A percentile compares a stretch with the other conserved stretches of the same genome.
These are phyloP conservation scores for Mortierella sp. DNA, from an alignment of 371 early-diverging fungal genomes.

Conservation along the genomic window DNA sequence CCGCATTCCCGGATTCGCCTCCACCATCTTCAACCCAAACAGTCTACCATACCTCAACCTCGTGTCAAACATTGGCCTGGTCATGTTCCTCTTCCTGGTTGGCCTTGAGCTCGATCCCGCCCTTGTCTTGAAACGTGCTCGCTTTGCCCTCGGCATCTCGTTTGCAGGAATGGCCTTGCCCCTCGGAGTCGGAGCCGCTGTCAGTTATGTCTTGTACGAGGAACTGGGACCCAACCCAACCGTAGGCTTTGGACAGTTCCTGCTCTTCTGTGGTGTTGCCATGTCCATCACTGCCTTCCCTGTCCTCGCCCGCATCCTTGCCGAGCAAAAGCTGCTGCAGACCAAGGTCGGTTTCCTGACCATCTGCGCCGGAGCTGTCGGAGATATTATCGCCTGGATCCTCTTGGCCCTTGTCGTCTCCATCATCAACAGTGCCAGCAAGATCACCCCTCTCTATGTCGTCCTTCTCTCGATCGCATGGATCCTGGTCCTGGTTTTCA, in stretches of 20 bases:
- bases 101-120: slow-evolving; percentile 82
- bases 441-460: slow-evolving; percentile 78
- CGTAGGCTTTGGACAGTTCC: slow-evolving; percentile 76
- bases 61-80: slow-evolving; percentile 87
- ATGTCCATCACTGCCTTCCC: slow-evolving; percentile 96
- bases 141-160: slow-evolving; percentile 56
- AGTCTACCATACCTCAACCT: slow-evolving; percentile 79
- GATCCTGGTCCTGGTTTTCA: slow-evolving; percentile 69
- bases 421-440: slow-evolving; percentile 74
- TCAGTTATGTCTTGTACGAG: slow-evolving; percentile 75
- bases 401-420: slow-evolving; percentile 88
- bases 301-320: slow-evolving; percentile 92
- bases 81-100: slow-evolving; percentile 92
- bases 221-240: slow-evolving; percentile 60
- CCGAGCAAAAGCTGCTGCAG: slow-evolving; percentile 84
- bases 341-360: slow-evolving; percentile 87
- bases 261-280: slow-evolving; percentile 89
- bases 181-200: slow-evolving; percentile 82
- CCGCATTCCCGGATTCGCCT: slow-evolving; percentile 73
- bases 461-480: slow-evolving; percentile 76
- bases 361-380: slow-evolving; percentile 92
- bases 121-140: slow-evolving; percentile 60
- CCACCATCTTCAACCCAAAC: slow-evolving; percentile 71
- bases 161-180: slow-evolving; percentile 57
- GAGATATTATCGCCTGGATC: slow-evolving; percentile 92